Evolutionary conservation across 805 yeast species (phyloP), one percentile per base, ranked within the genome.

Genomic region (Candida boidinii): DNA sequence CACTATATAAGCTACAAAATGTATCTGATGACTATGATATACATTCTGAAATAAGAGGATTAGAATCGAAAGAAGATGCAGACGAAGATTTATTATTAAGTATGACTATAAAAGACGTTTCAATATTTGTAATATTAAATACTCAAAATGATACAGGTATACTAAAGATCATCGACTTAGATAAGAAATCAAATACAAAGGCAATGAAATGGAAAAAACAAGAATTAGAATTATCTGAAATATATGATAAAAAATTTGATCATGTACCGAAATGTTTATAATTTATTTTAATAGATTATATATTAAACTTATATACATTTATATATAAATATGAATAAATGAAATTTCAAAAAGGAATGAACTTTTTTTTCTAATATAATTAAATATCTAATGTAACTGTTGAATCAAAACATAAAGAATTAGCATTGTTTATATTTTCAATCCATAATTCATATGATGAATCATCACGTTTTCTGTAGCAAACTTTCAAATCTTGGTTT

Each of bases 31-130:
- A 57, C 24, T 44, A 9, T 7, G 34, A 50, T 29, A 51, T 49
- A 9, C 66, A 61, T 38, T 24, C 34, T 6, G 28, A n/a, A 12
- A 38, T 68, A n/a, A 26, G 31, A 5, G 39, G 46, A 14, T 49
- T 65, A 9, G 32, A 43, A 5, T 51, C 51, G 15, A 63, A 54
- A 19, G 39, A 49, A 2, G 72, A 66, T 39, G 74, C 68, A 8
- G 59, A 60, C 37, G 60, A 60, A 1, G 56, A 53, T 20, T 43
- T 72, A 18, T 54, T 62, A 6, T 46, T 60, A 15, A 59, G 64
- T 2, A 73, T 73, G 78, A 67, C 78, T 1, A 42, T 73, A 31
- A 55, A 73, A 39, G 79, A 73, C 43, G 68, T 69, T 12, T 73
- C 76, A 1, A 39, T 73, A 8, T 65, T 72, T 34, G 42, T 70